Evolutionary conservation across 345 rosid genomes (phyloP).

Genomic region (Syzygium oleosum): DNA sequence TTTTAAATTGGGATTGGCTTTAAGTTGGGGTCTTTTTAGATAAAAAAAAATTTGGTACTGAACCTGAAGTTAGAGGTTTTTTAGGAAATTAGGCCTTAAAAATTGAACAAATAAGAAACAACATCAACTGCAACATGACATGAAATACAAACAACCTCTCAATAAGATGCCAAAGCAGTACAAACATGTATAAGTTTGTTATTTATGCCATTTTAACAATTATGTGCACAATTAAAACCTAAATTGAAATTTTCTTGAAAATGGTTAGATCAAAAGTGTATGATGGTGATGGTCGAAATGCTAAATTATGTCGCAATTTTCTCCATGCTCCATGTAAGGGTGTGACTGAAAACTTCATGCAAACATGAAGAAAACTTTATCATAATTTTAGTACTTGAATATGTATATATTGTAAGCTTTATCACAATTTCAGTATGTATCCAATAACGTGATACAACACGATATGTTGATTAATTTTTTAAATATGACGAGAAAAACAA

Average conservation of each 20-base stretch:
- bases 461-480: background rate
- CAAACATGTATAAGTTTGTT: background rate
- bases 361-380: background rate
- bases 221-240: background rate
- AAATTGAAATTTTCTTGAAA: background rate
- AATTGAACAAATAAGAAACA: background rate
- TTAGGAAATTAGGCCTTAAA: background rate
- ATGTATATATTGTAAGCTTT: background rate
- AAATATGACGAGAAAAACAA: background rate
- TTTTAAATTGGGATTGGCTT: background rate
- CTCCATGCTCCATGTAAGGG: background rate
- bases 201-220: background rate
- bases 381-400: background rate
- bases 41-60: background rate
- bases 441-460: background rate
- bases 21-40: background rate
- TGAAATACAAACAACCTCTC: background rate
- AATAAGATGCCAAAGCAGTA: background rate
- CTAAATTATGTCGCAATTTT: background rate
- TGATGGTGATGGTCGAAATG: background rate
- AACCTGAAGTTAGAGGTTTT: background rate
- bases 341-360: background rate
- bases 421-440: background rate
- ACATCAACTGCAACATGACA: background rate
- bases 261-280: background rate